Conservation (phyloP, 495 filamentous ascomycete species). For the Paragyromitra xinjiangensis region DNA sequence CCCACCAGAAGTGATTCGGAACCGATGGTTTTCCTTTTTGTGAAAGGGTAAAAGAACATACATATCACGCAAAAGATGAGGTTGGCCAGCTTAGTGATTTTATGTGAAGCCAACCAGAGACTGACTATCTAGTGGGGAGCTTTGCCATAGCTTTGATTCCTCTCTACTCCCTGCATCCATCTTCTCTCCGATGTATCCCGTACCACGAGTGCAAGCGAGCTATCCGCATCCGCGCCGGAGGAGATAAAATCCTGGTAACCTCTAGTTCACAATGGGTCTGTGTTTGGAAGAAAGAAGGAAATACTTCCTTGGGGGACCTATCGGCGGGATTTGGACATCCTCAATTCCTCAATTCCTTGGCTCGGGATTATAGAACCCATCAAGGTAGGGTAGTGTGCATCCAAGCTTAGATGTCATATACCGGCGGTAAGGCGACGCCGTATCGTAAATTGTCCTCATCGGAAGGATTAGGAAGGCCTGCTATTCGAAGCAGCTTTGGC, state of each 20-base stretch:
- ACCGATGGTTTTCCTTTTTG: not conserved
- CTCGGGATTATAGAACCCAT: conserved; percentile 9
- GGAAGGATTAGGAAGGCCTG: conserved; percentile 26
- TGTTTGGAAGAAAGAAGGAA: conserved; percentile 11
- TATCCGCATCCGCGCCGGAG: conserved; percentile 8
- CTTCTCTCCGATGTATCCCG: conserved; percentile 24
- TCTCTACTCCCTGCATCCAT: not conserved
- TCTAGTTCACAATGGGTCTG: conserved; percentile 18
- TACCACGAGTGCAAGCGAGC: conserved; percentile 24
- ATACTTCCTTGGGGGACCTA: not conserved
- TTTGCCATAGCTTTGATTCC: not conserved
- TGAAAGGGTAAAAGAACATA: too few relatives aligned
- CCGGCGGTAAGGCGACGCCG: not conserved
- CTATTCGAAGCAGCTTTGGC: conserved; percentile 1
- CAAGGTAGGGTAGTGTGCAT: not conserved
- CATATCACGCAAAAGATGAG: too few relatives aligned
- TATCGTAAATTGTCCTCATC: conserved; percentile 17
- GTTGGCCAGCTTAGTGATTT: too few relatives aligned
- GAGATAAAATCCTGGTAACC: conserved; percentile 26
- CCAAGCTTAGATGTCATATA: conserved; percentile 25
- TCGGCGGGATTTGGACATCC: conserved; percentile 21
- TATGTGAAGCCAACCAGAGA: conserved; percentile 1
- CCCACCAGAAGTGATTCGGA: not conserved
- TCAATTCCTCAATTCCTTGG: conserved; percentile 18
- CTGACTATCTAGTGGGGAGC: not conserved